Evolutionary conservation across 352 stramenopile species (phyloP).

Genomic region (Globisporangium echinulatum): DNA sequence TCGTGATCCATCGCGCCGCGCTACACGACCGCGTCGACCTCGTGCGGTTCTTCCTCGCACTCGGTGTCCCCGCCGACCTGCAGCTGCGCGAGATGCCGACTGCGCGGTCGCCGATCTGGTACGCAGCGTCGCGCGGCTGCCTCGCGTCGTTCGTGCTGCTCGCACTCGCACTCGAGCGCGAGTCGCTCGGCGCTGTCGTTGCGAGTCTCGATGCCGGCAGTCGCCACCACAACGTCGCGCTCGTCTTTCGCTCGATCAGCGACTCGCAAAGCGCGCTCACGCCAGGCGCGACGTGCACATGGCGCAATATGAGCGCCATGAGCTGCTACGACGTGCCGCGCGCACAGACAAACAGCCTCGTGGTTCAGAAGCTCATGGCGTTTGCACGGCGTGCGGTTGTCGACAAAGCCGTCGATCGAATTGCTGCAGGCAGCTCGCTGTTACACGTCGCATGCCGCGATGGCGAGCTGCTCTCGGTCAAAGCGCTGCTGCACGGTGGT

Average conservation of each 20-base stretch:
- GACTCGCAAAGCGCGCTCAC: slow-evolving; percentile 19
- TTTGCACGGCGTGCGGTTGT: slow-evolving; percentile 15
- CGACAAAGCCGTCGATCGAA: slow-evolving; percentile 12
- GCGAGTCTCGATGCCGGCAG: slow-evolving; percentile 8
- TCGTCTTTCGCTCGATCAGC: slow-evolving; percentile 19
- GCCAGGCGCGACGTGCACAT: slow-evolving; percentile 27
- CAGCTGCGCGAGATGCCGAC: slow-evolving; percentile 20
- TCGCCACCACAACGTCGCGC: not conserved
- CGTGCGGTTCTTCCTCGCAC: slow-evolving; percentile 35
- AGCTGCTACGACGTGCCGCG: slow-evolving; percentile 36
- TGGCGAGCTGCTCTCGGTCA: slow-evolving; percentile 29
- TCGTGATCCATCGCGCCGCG: slow-evolving; percentile 44
- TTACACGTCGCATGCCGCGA: slow-evolving; percentile 33
- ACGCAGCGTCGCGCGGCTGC: slow-evolving; percentile 33
- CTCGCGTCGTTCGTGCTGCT: slow-evolving; percentile 40
- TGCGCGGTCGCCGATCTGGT: slow-evolving; percentile 34
- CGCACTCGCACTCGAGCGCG: slow-evolving; percentile 25
- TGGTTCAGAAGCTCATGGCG: slow-evolving; percentile 50
- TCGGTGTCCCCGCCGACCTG: slow-evolving; percentile 36
- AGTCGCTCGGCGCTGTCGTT: slow-evolving; percentile 12
- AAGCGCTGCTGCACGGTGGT: slow-evolving; percentile 31
- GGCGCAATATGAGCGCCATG: slow-evolving; percentile 49
- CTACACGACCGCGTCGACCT: slow-evolving; percentile 33
- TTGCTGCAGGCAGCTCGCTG: slow-evolving; percentile 18
- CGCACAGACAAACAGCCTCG: slow-evolving; percentile 20